Base-by-base conservation (phyloP, 306 rosid species). In the Sechiopsis laciniata region DNA sequence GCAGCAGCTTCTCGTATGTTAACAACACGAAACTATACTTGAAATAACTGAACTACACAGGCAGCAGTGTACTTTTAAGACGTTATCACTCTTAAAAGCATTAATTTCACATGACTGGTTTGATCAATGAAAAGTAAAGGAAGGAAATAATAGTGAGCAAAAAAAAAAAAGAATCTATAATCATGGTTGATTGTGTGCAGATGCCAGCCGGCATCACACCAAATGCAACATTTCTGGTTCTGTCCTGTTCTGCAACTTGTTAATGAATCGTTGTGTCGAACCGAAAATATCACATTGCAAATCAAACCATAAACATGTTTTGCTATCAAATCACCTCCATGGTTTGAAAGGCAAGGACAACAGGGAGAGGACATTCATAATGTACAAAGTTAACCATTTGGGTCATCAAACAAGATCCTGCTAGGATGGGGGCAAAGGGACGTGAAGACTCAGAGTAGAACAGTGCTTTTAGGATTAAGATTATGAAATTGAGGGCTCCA, bases 351-450 rank as follows among this genome's bases (percentile, higher is more conserved):
- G 0, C 42, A 48, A 50, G 73, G 56, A 69, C 73, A 50, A 52
- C 51, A 51, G 60, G 74, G 26, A 70, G 60, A 70, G 60, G 74
- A 70, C 74, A 70, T 70, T 70, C 48, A 70, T n/a, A 70, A 70
- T 51, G 74, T 70, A 52, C 74, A 70, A 70, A 52, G 74, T 50
- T 9, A 26, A 16, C 46, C 74, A 53, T 22, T 51, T 69, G 45
- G 59, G 55, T 69, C 16, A 68, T 45, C 32, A 66, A 66, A 67
- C 55, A 67, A 67, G 55, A 67, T 40, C 37, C 17, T 45, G 72
- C 37, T 67, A 54, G 55, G 48, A 16, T 26, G 48, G 74, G 74
- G 74, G 74, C 74, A 70, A 50, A 69, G 73, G 13, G 73, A 69
- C 50, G 56, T 48, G 58, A 52, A 45, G 72, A 67, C 46, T 67